These are phyloP conservation scores for Fonsecaea monophora DNA, from an alignment of 2,329 filamentous ascomycete genomes.

Conservation along the genomic window DNA sequence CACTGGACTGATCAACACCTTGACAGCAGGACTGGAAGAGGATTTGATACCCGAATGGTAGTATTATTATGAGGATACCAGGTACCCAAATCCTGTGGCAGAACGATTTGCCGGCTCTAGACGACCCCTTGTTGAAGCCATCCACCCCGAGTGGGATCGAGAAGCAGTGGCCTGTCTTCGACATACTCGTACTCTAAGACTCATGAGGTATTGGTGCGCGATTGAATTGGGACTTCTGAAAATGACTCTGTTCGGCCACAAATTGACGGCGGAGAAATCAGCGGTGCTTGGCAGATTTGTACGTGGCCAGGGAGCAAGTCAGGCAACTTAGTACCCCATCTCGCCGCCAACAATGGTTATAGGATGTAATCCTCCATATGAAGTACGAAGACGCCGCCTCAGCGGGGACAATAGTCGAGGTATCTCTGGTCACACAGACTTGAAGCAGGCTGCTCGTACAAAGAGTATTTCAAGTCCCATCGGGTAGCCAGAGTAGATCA, in stretches of 20 bases:
- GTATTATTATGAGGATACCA: neutral
- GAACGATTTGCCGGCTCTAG: slow-evolving; percentile 12
- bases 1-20: neutral
- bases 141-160: neutral
- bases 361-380: neutral
- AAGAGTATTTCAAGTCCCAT: slow-evolving; percentile 11
- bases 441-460: neutral
- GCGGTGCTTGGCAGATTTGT: neutral
- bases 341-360: no score
- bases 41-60: neutral
- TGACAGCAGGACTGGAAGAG: slow-evolving; percentile 1
- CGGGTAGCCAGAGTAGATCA: slow-evolving; percentile 29
- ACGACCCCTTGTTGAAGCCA: neutral
- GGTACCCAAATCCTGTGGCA: neutral
- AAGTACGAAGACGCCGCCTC: neutral
- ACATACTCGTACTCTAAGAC: neutral
- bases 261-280: neutral
- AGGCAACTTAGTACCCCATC: neutral
- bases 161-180: neutral
- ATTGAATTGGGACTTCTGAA: neutral
- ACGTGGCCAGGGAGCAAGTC: neutral
- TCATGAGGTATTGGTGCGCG: neutral
- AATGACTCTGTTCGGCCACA: neutral
- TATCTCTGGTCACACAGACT: neutral
- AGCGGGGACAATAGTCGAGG: neutral